A percentile compares a stretch with the other conserved stretches of the same genome.
These are phyloP conservation scores for Chloris gayana DNA, from an alignment of 176 grass and related monocot species.

Conservation along the genomic window DNA sequence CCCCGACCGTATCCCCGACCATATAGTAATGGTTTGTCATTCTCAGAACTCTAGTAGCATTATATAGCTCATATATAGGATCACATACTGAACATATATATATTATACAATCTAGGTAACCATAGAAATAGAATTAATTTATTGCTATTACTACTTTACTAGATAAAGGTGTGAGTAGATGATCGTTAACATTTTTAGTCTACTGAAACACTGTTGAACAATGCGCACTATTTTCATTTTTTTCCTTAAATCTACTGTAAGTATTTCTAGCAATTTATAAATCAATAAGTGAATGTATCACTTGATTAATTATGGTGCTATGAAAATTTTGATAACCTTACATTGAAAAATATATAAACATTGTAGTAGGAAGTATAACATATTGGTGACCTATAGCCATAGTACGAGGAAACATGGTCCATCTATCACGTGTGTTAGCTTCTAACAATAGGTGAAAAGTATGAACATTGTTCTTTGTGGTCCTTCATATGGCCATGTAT, in stretches of 20 bases:
- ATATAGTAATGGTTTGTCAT: no score
- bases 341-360: background rate
- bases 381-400: constrained; percentile 38
- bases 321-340: background rate
- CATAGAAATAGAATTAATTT: no score
- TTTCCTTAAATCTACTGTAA: background rate
- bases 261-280: background rate
- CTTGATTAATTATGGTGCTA: background rate
- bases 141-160: no score
- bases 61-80: background rate
- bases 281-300: background rate
- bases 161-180: background rate
- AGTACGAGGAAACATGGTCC: constrained; percentile 40
- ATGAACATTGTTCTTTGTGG: constrained; percentile 18
- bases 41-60: no score
- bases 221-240: background rate
- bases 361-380: background rate
- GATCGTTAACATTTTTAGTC: background rate
- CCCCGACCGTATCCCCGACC: no score
- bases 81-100: background rate
- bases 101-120: background rate
- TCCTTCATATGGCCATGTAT: constrained; percentile 27
- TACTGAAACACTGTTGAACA: background rate
- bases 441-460: background rate
- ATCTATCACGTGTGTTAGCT: background rate